Percentiles rank a stretch among this genome's conserved stretches.
Evolutionary conservation across 768 basidiomycete species (phyloP).

Genomic region (Phaffia tasmanica): DNA sequence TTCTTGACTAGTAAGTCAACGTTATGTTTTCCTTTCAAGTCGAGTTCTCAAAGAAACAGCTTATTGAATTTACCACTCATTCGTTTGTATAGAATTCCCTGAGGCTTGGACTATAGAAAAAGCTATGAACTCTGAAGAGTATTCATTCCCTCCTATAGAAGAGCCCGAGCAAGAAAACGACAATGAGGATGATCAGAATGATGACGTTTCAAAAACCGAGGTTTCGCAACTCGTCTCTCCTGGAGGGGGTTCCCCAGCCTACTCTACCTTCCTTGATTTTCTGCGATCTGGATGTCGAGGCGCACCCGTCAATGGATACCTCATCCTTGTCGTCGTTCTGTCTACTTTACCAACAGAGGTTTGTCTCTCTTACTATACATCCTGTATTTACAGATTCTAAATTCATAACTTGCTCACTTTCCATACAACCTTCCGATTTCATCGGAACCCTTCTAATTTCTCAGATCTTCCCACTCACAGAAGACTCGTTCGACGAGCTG

Average conservation of each 20-base stretch:
- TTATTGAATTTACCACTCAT: not conserved
- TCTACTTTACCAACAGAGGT: slow-evolving; percentile 67
- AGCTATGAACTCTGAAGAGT: slow-evolving; percentile 28
- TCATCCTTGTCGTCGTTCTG: slow-evolving; percentile 63
- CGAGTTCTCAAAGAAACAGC: slow-evolving; percentile 3
- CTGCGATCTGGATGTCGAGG: slow-evolving; percentile 68
- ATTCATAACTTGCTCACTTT: not conserved
- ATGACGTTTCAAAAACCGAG: slow-evolving; percentile 29
- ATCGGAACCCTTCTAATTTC: not conserved
- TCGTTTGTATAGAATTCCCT: slow-evolving; percentile 46
- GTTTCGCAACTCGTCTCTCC: not conserved
- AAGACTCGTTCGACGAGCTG: slow-evolving; percentile 44
- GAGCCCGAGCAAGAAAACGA: slow-evolving; percentile 37
- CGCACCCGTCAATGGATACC: slow-evolving; percentile 67
- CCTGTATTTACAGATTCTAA: not conserved
- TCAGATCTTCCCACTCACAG: slow-evolving; percentile 35
- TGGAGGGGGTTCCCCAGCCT: slow-evolving; percentile 40
- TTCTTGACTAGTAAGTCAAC: slow-evolving; percentile 56
- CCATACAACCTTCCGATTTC: not conserved
- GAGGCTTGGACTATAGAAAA: slow-evolving; percentile 50
- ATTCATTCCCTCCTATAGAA: slow-evolving; percentile 27
- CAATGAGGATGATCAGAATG: slow-evolving; percentile 38
- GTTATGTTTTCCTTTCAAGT: not conserved
- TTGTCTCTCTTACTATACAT: not conserved
- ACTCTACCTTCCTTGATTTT: slow-evolving; percentile 65